Percentiles rank a stretch among this genome's conserved stretches.
Conservation (phyloP, 2,329 filamentous ascomycete species). For the Trichoderma sp. region DNA sequence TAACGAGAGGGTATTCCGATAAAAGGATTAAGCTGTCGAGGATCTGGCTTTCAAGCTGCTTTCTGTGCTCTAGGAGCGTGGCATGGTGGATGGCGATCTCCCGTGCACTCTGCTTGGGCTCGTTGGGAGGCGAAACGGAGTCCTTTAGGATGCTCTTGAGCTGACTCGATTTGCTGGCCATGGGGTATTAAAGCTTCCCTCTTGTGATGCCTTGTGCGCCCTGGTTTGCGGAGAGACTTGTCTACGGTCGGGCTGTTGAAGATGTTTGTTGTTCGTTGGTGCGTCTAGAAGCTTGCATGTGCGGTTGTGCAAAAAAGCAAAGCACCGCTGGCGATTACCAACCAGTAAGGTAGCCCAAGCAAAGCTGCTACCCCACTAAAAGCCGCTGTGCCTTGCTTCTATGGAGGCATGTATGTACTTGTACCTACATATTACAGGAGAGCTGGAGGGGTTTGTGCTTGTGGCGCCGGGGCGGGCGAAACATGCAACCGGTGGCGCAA, state of each 20-base stretch:
- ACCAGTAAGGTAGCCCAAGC: neutral
- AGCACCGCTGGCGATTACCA: neutral
- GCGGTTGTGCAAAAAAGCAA: slow-evolving; percentile 1
- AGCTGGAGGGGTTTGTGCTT: slow-evolving; percentile 16
- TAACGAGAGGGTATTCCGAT: slow-evolving; percentile 54
- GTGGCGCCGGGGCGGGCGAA: slow-evolving; percentile 14
- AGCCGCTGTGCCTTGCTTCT: slow-evolving; percentile 16
- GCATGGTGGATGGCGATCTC: slow-evolving; percentile 80
- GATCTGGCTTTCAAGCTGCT: slow-evolving; percentile 72
- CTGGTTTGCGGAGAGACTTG: neutral
- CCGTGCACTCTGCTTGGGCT: slow-evolving; percentile 41
- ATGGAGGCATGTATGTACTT: neutral
- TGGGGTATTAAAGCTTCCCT: slow-evolving; percentile 3
- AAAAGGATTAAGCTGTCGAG: slow-evolving; percentile 70
- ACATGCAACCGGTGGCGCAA: slow-evolving; percentile 13
- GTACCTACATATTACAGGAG: slow-evolving; percentile 15
- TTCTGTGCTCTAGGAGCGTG: slow-evolving; percentile 75
- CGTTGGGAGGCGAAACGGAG: slow-evolving; percentile 28
- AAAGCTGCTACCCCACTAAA: slow-evolving; percentile 4
- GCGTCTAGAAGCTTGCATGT: neutral
- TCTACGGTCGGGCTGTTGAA: neutral
- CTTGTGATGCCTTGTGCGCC: neutral
- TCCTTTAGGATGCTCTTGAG: slow-evolving; percentile 64
- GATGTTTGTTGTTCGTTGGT: neutral
- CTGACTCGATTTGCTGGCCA: slow-evolving; percentile 34